Evolutionary conservation across 257 asterid genomes (phyloP).

Genomic region (Ajuga chamaepitys): DNA sequence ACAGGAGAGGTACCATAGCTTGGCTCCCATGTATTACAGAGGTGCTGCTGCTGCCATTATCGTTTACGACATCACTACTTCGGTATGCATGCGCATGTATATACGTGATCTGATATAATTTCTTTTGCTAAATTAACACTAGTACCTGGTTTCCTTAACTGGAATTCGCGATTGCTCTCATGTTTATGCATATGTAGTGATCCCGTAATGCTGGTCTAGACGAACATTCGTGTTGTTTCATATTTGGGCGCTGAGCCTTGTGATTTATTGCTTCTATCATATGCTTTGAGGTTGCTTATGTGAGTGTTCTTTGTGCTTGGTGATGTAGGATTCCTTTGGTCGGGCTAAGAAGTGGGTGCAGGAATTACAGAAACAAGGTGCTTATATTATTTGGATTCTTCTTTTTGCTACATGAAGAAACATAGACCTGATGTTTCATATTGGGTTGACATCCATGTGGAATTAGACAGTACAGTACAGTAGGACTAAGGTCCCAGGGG

Average conservation of each 20-base stretch:
- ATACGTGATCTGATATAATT: constrained; percentile 8
- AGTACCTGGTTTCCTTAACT: not conserved
- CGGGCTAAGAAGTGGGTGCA: constrained; percentile 99
- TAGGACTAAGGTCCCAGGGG: not conserved
- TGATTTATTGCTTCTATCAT: not conserved
- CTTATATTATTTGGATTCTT: constrained; percentile 4
- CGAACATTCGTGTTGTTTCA: not conserved
- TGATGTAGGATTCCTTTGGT: constrained; percentile 63
- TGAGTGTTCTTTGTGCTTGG: constrained; percentile 5
- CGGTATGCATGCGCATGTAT: constrained; percentile 36
- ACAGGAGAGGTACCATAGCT: constrained; percentile 96
- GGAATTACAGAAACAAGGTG: constrained; percentile 95
- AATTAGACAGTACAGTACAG: not conserved
- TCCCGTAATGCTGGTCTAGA: not conserved
- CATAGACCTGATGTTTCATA: not conserved
- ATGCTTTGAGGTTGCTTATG: not conserved
- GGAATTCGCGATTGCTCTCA: not conserved
- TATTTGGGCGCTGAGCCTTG: not conserved
- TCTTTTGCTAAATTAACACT: not conserved
- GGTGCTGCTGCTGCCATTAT: constrained; percentile 98
- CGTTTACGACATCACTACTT: constrained; percentile 80
- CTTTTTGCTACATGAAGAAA: not conserved
- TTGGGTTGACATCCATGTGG: not conserved
- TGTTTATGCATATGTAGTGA: not conserved
- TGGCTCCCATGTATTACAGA: constrained; percentile 97